Conservation (phyloP, 352 stramenopile species). For the Globisporangium apiculatum region DNA sequence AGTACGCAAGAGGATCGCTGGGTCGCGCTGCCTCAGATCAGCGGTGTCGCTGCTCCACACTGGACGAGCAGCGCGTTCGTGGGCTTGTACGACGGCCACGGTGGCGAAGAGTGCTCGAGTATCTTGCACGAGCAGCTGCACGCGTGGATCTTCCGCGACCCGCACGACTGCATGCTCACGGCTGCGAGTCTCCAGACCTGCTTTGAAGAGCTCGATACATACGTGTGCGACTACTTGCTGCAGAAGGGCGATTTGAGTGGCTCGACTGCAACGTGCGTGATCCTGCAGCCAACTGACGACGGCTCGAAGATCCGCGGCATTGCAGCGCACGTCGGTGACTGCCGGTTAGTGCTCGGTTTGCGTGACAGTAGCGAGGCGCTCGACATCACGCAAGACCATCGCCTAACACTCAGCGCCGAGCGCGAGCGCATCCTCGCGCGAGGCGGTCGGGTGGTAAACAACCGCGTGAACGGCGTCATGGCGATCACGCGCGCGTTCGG, state of each 20-base stretch:
- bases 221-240: constrained; percentile 61
- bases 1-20: constrained; percentile 73
- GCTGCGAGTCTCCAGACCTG: constrained; percentile 27
- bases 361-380: constrained; percentile 26
- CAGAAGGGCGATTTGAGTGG: constrained; percentile 71
- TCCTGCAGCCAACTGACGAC: constrained; percentile 21
- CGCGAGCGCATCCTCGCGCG: constrained; percentile 39
- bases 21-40: constrained; percentile 42
- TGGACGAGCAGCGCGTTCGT: constrained; percentile 37
- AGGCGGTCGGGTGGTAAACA: constrained; percentile 70
- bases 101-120: constrained; percentile 58
- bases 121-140: constrained; percentile 78
- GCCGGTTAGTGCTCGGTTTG: constrained; percentile 46
- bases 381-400: constrained; percentile 65
- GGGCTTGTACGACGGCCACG: constrained; percentile 81
- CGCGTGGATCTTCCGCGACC: constrained; percentile 41
- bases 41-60: constrained; percentile 4
- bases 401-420: constrained; percentile 40
- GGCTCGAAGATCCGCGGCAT: constrained; percentile 20
- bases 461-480: constrained; percentile 79
- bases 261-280: constrained; percentile 62
- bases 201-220: constrained; percentile 61
- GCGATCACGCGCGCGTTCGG: constrained; percentile 82
- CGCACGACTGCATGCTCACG: constrained; percentile 18
- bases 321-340: constrained; percentile 73